A percentile compares a stretch with the other conserved stretches of the same genome.
Evolutionary conservation across 805 yeast genomes (phyloP).

Genomic region (Candida suzukii): DNA sequence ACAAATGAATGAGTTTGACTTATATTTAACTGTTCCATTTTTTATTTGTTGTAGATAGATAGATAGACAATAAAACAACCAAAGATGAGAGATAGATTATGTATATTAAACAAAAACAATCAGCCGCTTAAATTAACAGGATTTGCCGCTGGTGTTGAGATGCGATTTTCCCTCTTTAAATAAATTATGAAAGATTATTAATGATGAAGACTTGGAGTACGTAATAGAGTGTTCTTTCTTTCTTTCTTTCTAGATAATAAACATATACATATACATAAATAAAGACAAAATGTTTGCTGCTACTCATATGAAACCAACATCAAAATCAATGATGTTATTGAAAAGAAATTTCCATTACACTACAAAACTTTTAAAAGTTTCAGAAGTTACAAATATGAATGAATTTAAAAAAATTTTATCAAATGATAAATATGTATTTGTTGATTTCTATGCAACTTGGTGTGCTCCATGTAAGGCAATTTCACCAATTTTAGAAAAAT

Average conservation of each 20-base stretch:
- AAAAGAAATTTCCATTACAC: constrained; percentile 5
- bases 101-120: too few relatives aligned
- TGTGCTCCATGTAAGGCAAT: constrained; percentile 77
- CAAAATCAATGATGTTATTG: neutral
- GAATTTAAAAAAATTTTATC: constrained; percentile 30
- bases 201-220: too few relatives aligned
- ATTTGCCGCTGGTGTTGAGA: too few relatives aligned
- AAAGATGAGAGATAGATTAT: too few relatives aligned
- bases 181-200: too few relatives aligned
- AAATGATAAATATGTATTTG: constrained; percentile 37
- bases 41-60: neutral
- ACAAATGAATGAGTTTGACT: constrained; percentile 62
- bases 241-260: too few relatives aligned
- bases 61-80: too few relatives aligned
- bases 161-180: too few relatives aligned
- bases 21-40: constrained; percentile 22
- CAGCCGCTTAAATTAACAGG: too few relatives aligned
- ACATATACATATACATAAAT: too few relatives aligned
- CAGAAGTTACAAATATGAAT: constrained; percentile 24
- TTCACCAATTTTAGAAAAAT: constrained; percentile 44
- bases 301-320: neutral
- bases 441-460: constrained; percentile 70
- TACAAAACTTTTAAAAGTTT: constrained; percentile 15
- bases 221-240: too few relatives aligned
- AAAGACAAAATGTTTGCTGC: too few relatives aligned